Evolutionary conservation across 2,329 filamentous ascomycete genomes (phyloP).

Genomic region (Chaetomiaceae sp.): DNA sequence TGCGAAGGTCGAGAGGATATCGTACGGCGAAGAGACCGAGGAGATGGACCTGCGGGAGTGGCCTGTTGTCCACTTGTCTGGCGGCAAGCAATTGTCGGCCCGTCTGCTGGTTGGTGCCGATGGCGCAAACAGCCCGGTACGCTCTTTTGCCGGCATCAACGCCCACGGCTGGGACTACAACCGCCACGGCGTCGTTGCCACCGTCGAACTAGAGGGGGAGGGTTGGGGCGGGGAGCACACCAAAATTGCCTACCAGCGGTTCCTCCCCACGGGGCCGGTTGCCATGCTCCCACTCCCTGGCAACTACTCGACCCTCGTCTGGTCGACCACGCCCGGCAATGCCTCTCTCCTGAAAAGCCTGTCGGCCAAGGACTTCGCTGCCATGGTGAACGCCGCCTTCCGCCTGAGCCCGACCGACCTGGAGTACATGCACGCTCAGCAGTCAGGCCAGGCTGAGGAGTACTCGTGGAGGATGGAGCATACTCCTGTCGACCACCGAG

Average conservation of each 20-base stretch:
- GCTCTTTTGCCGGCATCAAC: constrained; percentile 80
- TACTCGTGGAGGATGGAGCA: constrained; percentile 77
- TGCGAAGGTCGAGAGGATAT: constrained; percentile 74
- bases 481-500: constrained; percentile 49
- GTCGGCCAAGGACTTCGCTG: constrained; percentile 65
- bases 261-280: constrained; percentile 86
- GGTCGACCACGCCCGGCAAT: constrained; percentile 82
- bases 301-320: constrained; percentile 79
- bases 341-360: constrained; percentile 77
- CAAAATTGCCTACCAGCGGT: constrained; percentile 89
- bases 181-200: constrained; percentile 86
- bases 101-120: constrained; percentile 88
- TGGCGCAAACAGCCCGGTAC: constrained; percentile 89
- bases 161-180: constrained; percentile 91
- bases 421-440: constrained; percentile 69
- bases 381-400: constrained; percentile 92
- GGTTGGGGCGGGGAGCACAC: constrained; percentile 49
- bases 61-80: constrained; percentile 74
- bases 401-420: constrained; percentile 75
- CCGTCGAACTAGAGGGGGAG: constrained; percentile 64
- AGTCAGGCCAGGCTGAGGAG: constrained; percentile 62
- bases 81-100: constrained; percentile 65
- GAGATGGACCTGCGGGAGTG: constrained; percentile 76
- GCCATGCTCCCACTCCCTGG: constrained; percentile 87
- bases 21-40: constrained; percentile 63